These are phyloP conservation scores for Earliella scabrosa DNA, from an alignment of 1,284 basidiomycete species.

Conservation along the genomic window DNA sequence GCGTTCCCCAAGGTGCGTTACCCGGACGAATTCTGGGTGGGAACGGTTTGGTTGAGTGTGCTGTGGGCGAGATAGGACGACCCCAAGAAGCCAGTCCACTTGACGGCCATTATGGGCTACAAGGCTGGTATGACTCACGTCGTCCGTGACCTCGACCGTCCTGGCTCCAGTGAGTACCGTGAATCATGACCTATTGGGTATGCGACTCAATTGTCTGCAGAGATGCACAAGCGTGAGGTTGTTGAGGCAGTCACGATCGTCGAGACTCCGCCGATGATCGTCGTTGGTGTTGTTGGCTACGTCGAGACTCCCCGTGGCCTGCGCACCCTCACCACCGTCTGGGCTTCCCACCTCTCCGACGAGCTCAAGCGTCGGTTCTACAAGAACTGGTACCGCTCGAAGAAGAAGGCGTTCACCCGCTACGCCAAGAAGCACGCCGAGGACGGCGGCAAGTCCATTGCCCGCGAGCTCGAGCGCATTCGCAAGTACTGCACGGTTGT, in stretches of 20 bases:
- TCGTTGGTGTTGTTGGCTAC: slow-evolving; percentile 99
- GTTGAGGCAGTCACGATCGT: slow-evolving; percentile 97
- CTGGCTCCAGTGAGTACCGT: slow-evolving; percentile 86
- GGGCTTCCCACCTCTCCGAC: slow-evolving; percentile 82
- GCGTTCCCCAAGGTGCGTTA: slow-evolving; percentile 92
- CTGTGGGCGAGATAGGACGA: slow-evolving; percentile 79
- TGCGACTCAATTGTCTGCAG: slow-evolving; percentile 43
- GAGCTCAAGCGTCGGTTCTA: slow-evolving; percentile 99
- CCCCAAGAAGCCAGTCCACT: slow-evolving; percentile 98
- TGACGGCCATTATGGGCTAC: slow-evolving; percentile 99
- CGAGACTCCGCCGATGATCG: slow-evolving; percentile 97
- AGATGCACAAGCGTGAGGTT: slow-evolving; percentile 99
- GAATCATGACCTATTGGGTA: slow-evolving; percentile 9
- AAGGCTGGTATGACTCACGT: slow-evolving; percentile 99
- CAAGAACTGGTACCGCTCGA: slow-evolving; percentile 99
- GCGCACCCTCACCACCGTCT: slow-evolving; percentile 85
- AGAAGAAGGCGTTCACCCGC: slow-evolving; percentile 99
- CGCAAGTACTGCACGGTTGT: slow-evolving; percentile 99
- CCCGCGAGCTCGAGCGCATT: slow-evolving; percentile 98
- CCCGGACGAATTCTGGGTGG: too few species aligned
- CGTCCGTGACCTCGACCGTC: slow-evolving; percentile 98
- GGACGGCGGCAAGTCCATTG: slow-evolving; percentile 90
- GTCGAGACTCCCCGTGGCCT: slow-evolving; percentile 99
- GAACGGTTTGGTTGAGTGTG: not conserved
- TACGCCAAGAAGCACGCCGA: slow-evolving; percentile 99